Conservation (phyloP, 1,284 basidiomycete genomes). For the Cryptococcus sp. region DNA sequence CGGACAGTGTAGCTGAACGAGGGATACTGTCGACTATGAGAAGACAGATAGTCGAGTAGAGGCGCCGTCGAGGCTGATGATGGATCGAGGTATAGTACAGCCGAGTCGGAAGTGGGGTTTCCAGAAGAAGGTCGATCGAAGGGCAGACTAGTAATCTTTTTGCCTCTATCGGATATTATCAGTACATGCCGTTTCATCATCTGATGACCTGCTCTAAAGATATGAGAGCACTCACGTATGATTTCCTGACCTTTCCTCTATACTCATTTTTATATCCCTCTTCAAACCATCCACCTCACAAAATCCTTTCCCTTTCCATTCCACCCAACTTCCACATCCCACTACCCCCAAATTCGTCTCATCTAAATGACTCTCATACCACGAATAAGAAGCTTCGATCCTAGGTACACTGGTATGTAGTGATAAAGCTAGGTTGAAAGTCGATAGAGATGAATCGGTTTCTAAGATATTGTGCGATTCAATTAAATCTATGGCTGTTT, state of each 20-base stretch:
- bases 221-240: constrained; percentile 13
- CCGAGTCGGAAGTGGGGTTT: constrained; percentile 37
- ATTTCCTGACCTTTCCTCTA: constrained; percentile 46
- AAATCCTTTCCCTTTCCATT: constrained; percentile 73
- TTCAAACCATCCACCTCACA: constrained; percentile 65
- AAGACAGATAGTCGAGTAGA: constrained; percentile 61
- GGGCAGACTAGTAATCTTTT: constrained; percentile 49
- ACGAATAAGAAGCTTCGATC: constrained; percentile 40
- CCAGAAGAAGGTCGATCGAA: constrained; percentile 67
- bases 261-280: constrained; percentile 54
- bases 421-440: constrained; percentile 47
- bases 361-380: constrained; percentile 51
- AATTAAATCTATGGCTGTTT: constrained; percentile 23
- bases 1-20: constrained; percentile 70
- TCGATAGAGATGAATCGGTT: constrained; percentile 42
- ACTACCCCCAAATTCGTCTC: constrained; percentile 53
- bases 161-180: background rate
- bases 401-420: constrained; percentile 39
- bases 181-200: background rate
- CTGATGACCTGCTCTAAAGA: background rate
- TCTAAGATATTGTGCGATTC: constrained; percentile 23
- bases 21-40: constrained; percentile 50
- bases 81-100: constrained; percentile 66
- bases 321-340: constrained; percentile 75
- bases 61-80: constrained; percentile 59